Percentiles rank a stretch among this genome's conserved stretches.
These are phyloP conservation scores for Cicer pinnatifidum DNA, from an alignment of 306 rosid genomes.

Conservation along the genomic window DNA sequence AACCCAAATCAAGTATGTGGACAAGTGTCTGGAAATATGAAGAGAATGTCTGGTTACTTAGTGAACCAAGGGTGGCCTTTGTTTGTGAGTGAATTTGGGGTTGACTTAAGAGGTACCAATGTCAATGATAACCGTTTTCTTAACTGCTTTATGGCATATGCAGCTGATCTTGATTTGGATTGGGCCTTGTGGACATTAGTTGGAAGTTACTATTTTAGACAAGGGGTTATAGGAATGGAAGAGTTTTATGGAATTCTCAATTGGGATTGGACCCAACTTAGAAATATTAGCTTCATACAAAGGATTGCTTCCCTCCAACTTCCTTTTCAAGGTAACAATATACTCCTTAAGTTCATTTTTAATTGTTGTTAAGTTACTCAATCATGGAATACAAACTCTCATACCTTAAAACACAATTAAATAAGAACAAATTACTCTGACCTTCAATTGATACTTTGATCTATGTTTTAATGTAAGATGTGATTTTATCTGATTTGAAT, in stretches of 20 bases:
- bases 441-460: background rate
- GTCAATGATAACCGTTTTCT: conserved; percentile 84
- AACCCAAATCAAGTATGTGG: conserved; percentile 90
- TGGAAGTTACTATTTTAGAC: conserved; percentile 79
- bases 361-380: too few relatives aligned
- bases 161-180: conserved; percentile 79
- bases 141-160: conserved; percentile 64
- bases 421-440: too few relatives aligned
- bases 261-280: conserved; percentile 59
- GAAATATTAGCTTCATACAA: conserved; percentile 59
- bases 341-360: background rate
- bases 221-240: conserved; percentile 71
- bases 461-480: background rate
- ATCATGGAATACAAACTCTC: too few relatives aligned
- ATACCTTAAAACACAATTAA: too few relatives aligned
- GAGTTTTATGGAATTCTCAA: conserved; percentile 71
- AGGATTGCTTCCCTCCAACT: conserved; percentile 68
- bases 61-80: conserved; percentile 77
- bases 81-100: conserved; percentile 82
- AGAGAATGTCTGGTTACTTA: conserved; percentile 60
- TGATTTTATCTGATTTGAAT: background rate
- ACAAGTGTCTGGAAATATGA: conserved; percentile 55
- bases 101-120: conserved; percentile 74
- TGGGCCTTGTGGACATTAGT: conserved; percentile 86
- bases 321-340: conserved; percentile 67